These are phyloP conservation scores for Pythium scleroteichum DNA, from an alignment of 352 stramenopile species.

Conservation along the genomic window DNA sequence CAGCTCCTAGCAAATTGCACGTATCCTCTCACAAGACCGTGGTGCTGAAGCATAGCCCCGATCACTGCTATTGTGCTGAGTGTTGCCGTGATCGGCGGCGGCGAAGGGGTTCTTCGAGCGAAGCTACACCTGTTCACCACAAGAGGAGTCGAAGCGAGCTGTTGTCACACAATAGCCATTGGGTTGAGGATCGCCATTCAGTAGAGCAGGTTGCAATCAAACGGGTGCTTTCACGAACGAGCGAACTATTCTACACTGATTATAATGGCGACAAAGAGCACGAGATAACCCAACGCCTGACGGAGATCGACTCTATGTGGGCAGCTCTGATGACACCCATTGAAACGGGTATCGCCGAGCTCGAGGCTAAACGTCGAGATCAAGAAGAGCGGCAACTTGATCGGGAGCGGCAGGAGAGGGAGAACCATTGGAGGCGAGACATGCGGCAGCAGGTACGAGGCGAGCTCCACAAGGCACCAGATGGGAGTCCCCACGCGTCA, in stretches of 20 bases:
- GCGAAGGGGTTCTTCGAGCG: background rate
- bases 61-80: constrained; percentile 9
- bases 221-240: background rate
- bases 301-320: constrained; percentile 19
- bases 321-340: constrained; percentile 16
- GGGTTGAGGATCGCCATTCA: constrained; percentile 9
- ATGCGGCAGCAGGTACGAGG: constrained; percentile 21
- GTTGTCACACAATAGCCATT: constrained; percentile 6
- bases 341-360: constrained; percentile 39
- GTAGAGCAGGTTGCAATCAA: constrained; percentile 7
- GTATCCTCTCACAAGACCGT: constrained; percentile 24
- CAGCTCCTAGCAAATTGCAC: constrained; percentile 9
- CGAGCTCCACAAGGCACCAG: background rate
- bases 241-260: background rate
- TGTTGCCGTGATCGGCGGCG: constrained; percentile 1
- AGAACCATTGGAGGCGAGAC: constrained; percentile 27
- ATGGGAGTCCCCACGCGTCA: too few relatives aligned
- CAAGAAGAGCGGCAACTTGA: constrained; percentile 45
- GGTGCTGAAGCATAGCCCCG: constrained; percentile 14
- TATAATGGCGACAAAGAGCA: background rate
- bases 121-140: constrained; percentile 9
- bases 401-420: constrained; percentile 35
- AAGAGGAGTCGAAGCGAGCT: constrained; percentile 19
- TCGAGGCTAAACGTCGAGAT: constrained; percentile 33
- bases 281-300: background rate